These are phyloP conservation scores for Solanum chiquidenum DNA, from an alignment of 257 asterid genomes.

Conservation along the genomic window DNA sequence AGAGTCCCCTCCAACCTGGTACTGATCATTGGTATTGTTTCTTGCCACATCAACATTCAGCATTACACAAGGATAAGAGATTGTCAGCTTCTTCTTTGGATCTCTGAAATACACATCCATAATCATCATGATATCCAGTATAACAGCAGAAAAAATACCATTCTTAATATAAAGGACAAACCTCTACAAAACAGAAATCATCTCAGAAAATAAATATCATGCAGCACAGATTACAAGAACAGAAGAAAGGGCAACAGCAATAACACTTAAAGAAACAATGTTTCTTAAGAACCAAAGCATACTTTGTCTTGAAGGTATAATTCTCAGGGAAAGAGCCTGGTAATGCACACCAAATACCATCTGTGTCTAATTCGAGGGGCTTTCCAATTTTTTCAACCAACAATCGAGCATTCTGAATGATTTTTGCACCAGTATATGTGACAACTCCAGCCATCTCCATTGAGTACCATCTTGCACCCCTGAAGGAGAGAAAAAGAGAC, in stretches of 20 bases:
- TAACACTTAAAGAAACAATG: background rate
- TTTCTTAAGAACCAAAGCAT: constrained; percentile 10
- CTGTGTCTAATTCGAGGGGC: constrained; percentile 98
- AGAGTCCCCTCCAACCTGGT: constrained; percentile 47
- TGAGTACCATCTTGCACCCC: constrained; percentile 99
- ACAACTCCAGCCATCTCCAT: constrained; percentile 99
- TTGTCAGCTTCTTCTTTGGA: constrained; percentile 66
- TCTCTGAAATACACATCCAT: constrained; percentile 46
- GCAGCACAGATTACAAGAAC: background rate
- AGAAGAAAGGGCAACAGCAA: background rate
- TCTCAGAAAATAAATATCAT: background rate
- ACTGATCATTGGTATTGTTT: constrained; percentile 95
- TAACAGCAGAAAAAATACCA: background rate
- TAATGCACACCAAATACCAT: constrained; percentile 93
- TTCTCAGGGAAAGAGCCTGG: constrained; percentile 98
- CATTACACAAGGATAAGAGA: constrained; percentile 99
- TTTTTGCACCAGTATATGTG: constrained; percentile 95
- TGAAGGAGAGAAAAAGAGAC: constrained; percentile 13
- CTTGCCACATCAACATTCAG: constrained; percentile 96
- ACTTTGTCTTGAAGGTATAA: constrained; percentile 84
- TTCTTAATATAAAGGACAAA: background rate
- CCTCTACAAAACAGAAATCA: background rate
- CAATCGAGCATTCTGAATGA: constrained; percentile 96
- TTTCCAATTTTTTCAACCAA: constrained; percentile 93
- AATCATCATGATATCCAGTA: constrained; percentile 14